Evolutionary conservation across 75 land plant genomes (phyloP).

Genomic region (Cryptomeria japonica): DNA sequence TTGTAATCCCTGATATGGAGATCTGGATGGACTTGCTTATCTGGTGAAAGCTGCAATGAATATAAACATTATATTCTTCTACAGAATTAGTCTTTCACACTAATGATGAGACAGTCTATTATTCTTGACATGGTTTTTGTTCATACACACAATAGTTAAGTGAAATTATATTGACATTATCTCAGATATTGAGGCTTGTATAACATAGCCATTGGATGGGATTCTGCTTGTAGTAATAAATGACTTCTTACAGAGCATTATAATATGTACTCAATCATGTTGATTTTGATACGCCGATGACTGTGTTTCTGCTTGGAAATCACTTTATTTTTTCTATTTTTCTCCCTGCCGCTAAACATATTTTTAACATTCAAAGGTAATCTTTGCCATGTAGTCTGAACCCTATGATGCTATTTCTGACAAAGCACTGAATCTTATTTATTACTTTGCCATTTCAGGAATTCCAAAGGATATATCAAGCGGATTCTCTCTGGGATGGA

Average conservation of each 20-base stretch:
- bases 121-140: not conserved
- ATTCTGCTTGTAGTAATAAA: not conserved
- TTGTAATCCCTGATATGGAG: not conserved
- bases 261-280: not conserved
- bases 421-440: not conserved
- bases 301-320: not conserved
- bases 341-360: not conserved
- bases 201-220: not conserved
- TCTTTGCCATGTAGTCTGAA: not conserved
- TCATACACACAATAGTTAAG: not conserved
- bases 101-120: not conserved
- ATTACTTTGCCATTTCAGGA: constrained; percentile 24
- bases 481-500: constrained; percentile 53
- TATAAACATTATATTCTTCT: not conserved
- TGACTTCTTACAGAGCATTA: not conserved
- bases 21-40: not conserved
- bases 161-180: not conserved
- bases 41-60: constrained; percentile 2
- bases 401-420: not conserved
- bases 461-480: constrained; percentile 20
- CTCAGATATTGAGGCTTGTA: constrained; percentile 1
- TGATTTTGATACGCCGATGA: not conserved
- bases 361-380: not conserved
- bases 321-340: not conserved
- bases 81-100: not conserved